Percentiles rank a stretch among this genome's conserved stretches.
These are phyloP conservation scores for Hyphopichia homilentoma DNA, from an alignment of 805 yeast genomes.

Conservation along the genomic window DNA sequence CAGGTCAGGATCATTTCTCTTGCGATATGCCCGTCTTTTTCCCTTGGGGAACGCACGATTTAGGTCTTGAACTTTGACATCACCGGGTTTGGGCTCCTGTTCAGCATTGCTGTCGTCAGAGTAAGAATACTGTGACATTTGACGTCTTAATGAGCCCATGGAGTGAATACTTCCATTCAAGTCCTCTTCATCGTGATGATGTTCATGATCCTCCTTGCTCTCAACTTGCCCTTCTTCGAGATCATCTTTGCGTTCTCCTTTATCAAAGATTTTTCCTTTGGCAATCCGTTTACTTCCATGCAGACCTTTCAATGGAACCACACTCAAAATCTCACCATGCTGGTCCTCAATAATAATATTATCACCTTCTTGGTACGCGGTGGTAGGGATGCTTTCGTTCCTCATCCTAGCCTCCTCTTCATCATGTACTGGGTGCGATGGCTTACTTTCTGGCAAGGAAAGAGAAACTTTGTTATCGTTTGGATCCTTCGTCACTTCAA, in stretches of 20 bases:
- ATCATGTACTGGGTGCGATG: constrained; percentile 1
- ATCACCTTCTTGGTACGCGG: constrained; percentile 60
- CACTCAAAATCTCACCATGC: constrained; percentile 74
- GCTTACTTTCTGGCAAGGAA: neutral
- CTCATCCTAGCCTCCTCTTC: constrained; percentile 2
- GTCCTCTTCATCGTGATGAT: constrained; percentile 1
- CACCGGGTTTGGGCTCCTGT: constrained; percentile 3
- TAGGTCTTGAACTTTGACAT: constrained; percentile 3
- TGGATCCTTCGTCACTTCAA: constrained; percentile 1
- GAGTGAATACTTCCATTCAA: constrained; percentile 35
- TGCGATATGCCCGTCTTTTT: constrained; percentile 22
- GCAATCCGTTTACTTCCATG: constrained; percentile 5
- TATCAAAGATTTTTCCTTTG: neutral
- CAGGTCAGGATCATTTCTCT: constrained; percentile 26
- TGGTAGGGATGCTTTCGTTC: constrained; percentile 22
- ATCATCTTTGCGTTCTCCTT: constrained; percentile 1
- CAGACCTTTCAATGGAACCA: constrained; percentile 35
- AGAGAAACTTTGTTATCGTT: neutral
- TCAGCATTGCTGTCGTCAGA: constrained; percentile 10
- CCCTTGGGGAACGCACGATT: constrained; percentile 9
- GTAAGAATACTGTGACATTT: constrained; percentile 30
- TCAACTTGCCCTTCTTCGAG: constrained; percentile 4
- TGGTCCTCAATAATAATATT: constrained; percentile 74
- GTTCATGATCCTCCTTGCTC: neutral
- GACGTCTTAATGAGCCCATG: constrained; percentile 35